These are phyloP conservation scores for Pyrenula aspistea DNA, from an alignment of 495 filamentous ascomycete genomes.

Conservation along the genomic window DNA sequence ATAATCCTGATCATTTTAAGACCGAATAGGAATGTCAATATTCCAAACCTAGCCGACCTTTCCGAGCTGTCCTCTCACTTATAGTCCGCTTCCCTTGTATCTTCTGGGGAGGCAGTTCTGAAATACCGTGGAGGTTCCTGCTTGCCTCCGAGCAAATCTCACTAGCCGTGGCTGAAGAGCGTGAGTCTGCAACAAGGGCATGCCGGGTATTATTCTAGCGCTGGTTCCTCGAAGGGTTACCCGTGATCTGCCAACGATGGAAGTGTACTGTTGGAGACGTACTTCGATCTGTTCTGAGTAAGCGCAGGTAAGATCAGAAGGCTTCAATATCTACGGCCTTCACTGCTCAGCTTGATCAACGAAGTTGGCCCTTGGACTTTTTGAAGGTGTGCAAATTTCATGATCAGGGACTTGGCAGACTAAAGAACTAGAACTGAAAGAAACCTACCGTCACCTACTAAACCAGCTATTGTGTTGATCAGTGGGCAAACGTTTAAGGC, in stretches of 20 bases:
- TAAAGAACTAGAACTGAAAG: not conserved
- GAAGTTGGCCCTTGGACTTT: not conserved
- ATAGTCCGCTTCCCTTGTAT: slow-evolving; percentile 25
- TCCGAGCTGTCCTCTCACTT: slow-evolving; percentile 25
- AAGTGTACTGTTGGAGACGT: slow-evolving; percentile 24
- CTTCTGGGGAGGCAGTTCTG: slow-evolving; percentile 28
- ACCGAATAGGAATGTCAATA: too few relatives aligned
- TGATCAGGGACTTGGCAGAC: too few relatives aligned
- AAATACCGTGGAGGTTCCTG: slow-evolving; percentile 22
- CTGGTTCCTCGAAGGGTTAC: slow-evolving; percentile 12
- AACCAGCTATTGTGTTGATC: not conserved
- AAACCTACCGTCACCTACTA: not conserved
- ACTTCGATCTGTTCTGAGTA: slow-evolving; percentile 27
- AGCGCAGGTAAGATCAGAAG: slow-evolving; percentile 18
- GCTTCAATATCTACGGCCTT: slow-evolving; percentile 1
- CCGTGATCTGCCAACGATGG: slow-evolving; percentile 33
- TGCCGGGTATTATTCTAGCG: slow-evolving; percentile 4
- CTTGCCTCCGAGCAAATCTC: slow-evolving; percentile 1
- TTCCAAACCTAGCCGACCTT: not conserved
- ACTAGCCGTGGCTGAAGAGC: slow-evolving; percentile 8
- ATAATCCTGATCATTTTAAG: too few relatives aligned
- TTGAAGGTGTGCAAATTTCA: too few relatives aligned
- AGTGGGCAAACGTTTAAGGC: not conserved
- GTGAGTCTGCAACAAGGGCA: slow-evolving; percentile 2
- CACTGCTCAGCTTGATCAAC: not conserved